Evolutionary conservation across 371 early-diverging fungal species (phyloP), one percentile per base, ranked within the genome.

Genomic region (Syncephalastrum sp.): DNA sequence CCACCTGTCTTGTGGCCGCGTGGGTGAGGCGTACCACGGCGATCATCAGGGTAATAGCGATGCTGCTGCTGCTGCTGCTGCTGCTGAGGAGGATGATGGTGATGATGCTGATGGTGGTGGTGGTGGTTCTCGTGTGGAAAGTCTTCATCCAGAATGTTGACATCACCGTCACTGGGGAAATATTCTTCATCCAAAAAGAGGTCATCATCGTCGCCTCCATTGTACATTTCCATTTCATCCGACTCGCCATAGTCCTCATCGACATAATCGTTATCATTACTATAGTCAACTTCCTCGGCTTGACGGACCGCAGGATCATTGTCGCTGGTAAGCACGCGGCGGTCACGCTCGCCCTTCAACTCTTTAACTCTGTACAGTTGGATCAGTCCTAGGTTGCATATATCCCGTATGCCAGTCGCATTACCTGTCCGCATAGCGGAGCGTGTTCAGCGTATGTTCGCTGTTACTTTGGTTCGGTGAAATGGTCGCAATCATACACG

Each of bases 381-480:
- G n/a, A 42, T 45, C 13, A 56, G 48, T 27, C 21, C 24, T 27
- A 14, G 13, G 24, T 41, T 43, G 6, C 14, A 41, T 23, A 15
- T 52, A 24, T 49, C n/a, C 33, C 15, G n/a, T 45, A 24, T 29
- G 16, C 14, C 29, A 13, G 16, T 27, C 33, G 42, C 21, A 33
- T 56, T 80, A 91, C 90, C 93, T 79, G 69, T 97, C 96, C 6
- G 99, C 98, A 72, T 99, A 99, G 53, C 99, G 86, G 43, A 99
- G 78, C 5, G 99, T 99, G 67, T 99, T 99, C 25, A 99, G 81
- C 0, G 98, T 93, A 68, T 99, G 97, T 61, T 99, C 99, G 63
- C 91, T 88, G 80, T 96, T 96, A 29, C 87, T 81, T 27, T 84
- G 84, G 56, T 90, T 91, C 7, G 99, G 97, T 14, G 95, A 92